phyloP scores from a whole-genome alignment of 108 stramenopile species.

The Schizochytrium sp. region DNA sequence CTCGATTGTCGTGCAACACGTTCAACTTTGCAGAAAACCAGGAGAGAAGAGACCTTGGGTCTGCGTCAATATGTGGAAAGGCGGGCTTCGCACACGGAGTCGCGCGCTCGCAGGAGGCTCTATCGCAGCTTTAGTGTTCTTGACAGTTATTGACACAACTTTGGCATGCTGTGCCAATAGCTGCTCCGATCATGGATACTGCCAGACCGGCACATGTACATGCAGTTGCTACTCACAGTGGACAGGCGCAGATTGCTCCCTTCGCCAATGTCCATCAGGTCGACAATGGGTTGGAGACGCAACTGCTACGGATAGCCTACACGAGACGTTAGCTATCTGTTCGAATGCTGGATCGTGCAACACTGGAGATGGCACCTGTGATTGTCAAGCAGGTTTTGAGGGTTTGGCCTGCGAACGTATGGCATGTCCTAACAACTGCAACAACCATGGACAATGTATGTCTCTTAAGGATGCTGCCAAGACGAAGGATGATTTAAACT shows the following conservation, averaged over 20 bases:
- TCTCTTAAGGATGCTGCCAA: constrained; percentile 64
- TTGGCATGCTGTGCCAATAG: constrained; percentile 48
- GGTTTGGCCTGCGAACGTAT: constrained; percentile 75
- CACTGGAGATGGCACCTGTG: constrained; percentile 67
- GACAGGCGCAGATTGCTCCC: constrained; percentile 61
- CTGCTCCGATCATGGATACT: constrained; percentile 51
- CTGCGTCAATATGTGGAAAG: too few species aligned
- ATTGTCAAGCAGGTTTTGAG: constrained; percentile 72
- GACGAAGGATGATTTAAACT: not conserved
- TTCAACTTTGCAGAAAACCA: too few species aligned
- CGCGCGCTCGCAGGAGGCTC: too few species aligned
- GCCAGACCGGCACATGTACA: not conserved
- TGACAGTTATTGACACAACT: too few species aligned
- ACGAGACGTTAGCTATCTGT: constrained; percentile 67
- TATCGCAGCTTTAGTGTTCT: too few species aligned
- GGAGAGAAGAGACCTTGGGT: too few species aligned
- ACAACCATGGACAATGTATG: constrained; percentile 66
- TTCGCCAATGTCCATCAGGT: constrained; percentile 49
- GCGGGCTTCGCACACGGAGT: too few species aligned
- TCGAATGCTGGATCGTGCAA: constrained; percentile 74
- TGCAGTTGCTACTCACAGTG: constrained; percentile 36
- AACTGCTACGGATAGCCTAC: constrained; percentile 65
- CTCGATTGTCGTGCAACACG: too few species aligned
- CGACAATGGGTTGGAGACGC: constrained; percentile 58
- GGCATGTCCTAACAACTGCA: constrained; percentile 68